A percentile compares a stretch with the other conserved stretches of the same genome.
These are phyloP conservation scores for Asterella californica DNA, from an alignment of 225 moss, liverwort and hornwort genomes.

Conservation along the genomic window DNA sequence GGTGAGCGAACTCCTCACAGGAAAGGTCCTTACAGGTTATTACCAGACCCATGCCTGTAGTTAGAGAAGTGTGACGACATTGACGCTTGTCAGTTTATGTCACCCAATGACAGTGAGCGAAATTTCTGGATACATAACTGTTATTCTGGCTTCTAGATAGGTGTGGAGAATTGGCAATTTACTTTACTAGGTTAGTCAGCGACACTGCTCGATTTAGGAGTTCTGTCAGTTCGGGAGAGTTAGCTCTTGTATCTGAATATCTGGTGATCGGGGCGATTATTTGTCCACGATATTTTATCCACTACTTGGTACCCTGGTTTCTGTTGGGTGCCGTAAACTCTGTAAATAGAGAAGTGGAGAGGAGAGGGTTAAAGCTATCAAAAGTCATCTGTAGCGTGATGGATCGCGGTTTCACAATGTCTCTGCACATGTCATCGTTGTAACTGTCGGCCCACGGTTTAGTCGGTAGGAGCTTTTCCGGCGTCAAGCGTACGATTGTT, in stretches of 20 bases:
- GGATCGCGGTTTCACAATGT: too few relatives aligned
- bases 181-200: background rate
- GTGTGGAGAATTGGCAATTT: too few relatives aligned
- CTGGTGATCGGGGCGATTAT: background rate
- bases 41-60: background rate
- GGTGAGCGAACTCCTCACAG: conserved; percentile 11
- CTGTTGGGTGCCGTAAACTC: background rate
- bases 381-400: background rate
- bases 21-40: conserved; percentile 23
- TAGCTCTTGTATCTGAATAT: background rate
- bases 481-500: background rate
- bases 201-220: background rate
- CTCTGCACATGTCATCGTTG: background rate
- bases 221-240: too few relatives aligned
- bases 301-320: background rate
- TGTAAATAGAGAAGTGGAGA: too few relatives aligned
- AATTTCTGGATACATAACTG: too few relatives aligned
- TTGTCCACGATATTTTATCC: background rate
- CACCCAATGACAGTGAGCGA: too few relatives aligned
- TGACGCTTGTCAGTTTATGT: too few relatives aligned
- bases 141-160: too few relatives aligned
- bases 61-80: background rate
- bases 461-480: background rate
- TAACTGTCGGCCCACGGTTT: background rate
- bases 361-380: background rate